Evolutionary conservation across 345 rosid genomes (phyloP), one percentile per base, ranked within the genome.

Genomic region (Gossypium longicalyx): DNA sequence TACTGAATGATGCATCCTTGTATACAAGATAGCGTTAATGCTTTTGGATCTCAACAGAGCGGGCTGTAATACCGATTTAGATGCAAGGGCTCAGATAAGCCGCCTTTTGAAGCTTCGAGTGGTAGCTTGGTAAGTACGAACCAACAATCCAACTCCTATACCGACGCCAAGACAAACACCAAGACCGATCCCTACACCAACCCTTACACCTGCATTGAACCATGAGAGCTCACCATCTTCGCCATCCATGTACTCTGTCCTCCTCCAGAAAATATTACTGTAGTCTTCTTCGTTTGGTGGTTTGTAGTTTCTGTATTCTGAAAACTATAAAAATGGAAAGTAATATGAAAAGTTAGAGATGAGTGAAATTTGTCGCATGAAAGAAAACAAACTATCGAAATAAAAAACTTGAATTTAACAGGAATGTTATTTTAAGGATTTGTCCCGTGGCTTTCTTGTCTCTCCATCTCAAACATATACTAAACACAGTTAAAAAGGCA

Each of bases 171-270:
- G 84, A 71, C 96, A 95, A 74, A 93, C 85, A 56, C 99, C 97
- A 19, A 94, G 99, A 20, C 99, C 98, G 43, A 95, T 91, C 34
- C 99, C 98, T 16, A 94, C 98, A 27, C 98, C 98, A 76, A 92
- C 98, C 58, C 98, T 84, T 38, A 94, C 98, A 48, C 99, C 99
- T 0, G 99, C 96, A 72, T 91, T 95, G 78, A 95, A 93, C 99
- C 97, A 95, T 1, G 97, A 89, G 65, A 94, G 89, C 78, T 92
- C 97, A 1, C 98, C 97, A 58, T 92, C 95, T 83, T 90, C 98
- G 10, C 84, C 81, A 12, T 89, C 97, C 71, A 85, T 74, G 73
- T 81, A 88, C 78, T 87, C 91, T 2, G 76, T 82, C 77, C 90
- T 81, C 80, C 86, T 80, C 97, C 93, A 81, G 85, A 89, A 87